Evolutionary conservation across 768 basidiomycete genomes (phyloP), one percentile per base, ranked within the genome.

Genomic region (Rossbeevera mucosa): DNA sequence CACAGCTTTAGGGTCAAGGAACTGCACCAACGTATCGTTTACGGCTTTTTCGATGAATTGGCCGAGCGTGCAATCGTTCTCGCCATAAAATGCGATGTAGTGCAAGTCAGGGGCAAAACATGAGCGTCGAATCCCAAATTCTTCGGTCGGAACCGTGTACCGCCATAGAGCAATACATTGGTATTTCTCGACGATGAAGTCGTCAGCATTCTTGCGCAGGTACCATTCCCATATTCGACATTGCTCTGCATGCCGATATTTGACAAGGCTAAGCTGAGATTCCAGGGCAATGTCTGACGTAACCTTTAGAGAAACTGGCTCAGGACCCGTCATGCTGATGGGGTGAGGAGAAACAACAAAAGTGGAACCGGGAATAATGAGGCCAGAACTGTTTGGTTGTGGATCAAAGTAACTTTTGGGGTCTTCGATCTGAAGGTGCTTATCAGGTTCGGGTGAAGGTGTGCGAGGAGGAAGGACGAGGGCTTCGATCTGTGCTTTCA

Each of bases 221-320:
- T 95, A 95, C 94, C 93, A 96, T 61, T 93, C 90, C 94, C 94
- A 97, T 25, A 95, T 81, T 40, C 90, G 84, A 31, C 88, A 80
- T 57, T 91, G 88, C 59, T 95, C 92, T 59, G 87, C 86, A 51
- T 94, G 89, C 58, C 86, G 85, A 76, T 84, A 86, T 64, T 87
- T 84, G 33, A 89, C 71, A 31, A 82, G 74, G 44, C 78, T 80
- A 36, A 88, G 80, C 18, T 76, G 79, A 62, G 90, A 91, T 63
- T 94, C 86, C 31, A 84, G 71, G 11, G 77, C 70, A 44, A 96
- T 91, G 59, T 94, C 90, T 25, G 79, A 73, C 2, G 73, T 71
- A 0, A 83, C 81, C 61, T 84, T 90, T 31, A 87, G 56, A 2
- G 74, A 65, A 5, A 62, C 54, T 29, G 80, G 75, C 2, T 73